These are phyloP conservation scores for Fusarium musae DNA, from an alignment of 2,329 filamentous ascomycete species.

Conservation along the genomic window DNA sequence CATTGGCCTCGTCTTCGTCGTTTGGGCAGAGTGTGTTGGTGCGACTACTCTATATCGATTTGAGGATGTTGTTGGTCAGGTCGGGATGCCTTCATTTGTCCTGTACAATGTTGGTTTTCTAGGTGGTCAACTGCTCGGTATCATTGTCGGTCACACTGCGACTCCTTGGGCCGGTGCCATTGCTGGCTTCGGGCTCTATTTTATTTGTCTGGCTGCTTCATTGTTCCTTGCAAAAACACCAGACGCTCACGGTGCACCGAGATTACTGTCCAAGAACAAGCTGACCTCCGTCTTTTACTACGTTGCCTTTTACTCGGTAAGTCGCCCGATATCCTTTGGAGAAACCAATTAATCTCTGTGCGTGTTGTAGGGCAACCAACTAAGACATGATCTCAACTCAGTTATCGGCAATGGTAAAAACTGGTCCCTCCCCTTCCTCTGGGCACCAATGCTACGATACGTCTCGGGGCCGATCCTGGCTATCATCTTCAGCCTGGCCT, in stretches of 20 bases:
- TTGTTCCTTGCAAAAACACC: neutral
- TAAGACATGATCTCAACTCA: neutral
- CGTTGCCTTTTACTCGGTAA: neutral
- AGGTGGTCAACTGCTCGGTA: neutral
- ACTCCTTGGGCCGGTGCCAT: neutral
- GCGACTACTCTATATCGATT: neutral
- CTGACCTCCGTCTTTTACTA: neutral
- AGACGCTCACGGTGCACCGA: neutral
- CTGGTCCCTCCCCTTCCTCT: neutral
- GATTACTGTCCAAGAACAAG: neutral
- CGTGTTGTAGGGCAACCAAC: neutral
- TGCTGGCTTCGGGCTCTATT: neutral
- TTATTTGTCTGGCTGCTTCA: neutral
- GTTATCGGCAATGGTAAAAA: neutral
- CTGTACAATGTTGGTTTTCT: neutral
- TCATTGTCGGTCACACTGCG: neutral
- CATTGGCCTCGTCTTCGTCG: neutral
- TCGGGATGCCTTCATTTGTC: neutral
- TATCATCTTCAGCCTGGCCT: neutral
- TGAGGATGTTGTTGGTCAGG: neutral
- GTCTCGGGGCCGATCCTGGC: neutral
- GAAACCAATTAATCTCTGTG: fast-evolving
- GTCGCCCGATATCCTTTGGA: neutral
- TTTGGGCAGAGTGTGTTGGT: neutral
- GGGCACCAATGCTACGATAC: neutral